Conservation (phyloP, 768 basidiomycete genomes). For the Auricularia sp. region DNA sequence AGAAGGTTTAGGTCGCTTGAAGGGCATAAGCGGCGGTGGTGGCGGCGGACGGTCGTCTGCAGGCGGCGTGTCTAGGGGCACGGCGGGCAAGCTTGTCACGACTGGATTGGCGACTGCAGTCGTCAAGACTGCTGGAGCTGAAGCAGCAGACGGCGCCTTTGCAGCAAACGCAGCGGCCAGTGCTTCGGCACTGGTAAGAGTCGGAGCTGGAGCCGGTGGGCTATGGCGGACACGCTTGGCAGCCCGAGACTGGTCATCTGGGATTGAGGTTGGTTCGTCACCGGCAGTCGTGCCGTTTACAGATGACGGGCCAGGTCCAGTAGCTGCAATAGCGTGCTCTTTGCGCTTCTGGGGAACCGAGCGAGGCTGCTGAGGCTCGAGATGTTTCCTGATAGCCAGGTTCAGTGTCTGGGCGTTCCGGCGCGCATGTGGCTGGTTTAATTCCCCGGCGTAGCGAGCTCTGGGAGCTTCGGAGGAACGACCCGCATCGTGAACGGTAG, state of each 20-base stretch:
- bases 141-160: not conserved
- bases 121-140: not conserved
- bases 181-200: not conserved
- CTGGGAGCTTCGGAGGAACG: not conserved
- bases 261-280: not conserved
- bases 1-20: not conserved
- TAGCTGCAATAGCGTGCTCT: not conserved
- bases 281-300: not conserved
- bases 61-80: not conserved
- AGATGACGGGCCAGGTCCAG: not conserved
- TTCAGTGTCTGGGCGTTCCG: not conserved
- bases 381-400: not conserved
- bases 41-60: not conserved
- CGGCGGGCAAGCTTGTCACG: not conserved
- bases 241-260: not conserved
- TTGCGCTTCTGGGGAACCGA: not conserved
- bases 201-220: not conserved
- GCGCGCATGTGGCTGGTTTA: not conserved
- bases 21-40: not conserved
- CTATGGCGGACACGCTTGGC: not conserved
- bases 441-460: not conserved
- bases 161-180: not conserved
- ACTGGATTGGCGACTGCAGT: not conserved
- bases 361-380: not conserved
- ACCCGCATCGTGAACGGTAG: not conserved